Evolutionary conservation across 306 rosid genomes (phyloP), one percentile per base, ranked within the genome.

Genomic region (Oemleria cerasiformis): DNA sequence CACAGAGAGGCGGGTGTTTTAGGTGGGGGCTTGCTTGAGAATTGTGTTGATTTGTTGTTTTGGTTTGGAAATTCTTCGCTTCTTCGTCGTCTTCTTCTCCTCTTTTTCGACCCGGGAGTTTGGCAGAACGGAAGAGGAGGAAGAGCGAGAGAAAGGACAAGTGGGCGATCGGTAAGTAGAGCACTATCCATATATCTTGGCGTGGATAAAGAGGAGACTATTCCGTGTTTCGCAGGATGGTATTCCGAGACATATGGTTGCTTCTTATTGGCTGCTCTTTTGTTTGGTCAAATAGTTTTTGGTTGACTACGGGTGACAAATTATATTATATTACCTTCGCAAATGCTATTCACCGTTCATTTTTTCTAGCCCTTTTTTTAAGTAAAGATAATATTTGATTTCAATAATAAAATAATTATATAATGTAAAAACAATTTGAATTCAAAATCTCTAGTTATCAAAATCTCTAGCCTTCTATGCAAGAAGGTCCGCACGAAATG

Each of bases 181-280:
- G 39, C 91, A 74, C 87, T 83, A 88, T 88, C 93, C 92, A 86
- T 88, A 79, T 75, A 88, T 75, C 82, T 58, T 63, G 86, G 79
- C 79, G 79, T 30, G 71, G 90, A 90, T 88, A 79, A 79, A 67
- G 40, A 55, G 40, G 42, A 51, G 23, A n/a, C 0, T 50, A 41
- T 48, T 47, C 42, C 10, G 54, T 65, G 41, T 57, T 48, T 65
- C 71, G 66, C 73, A n/a, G 5, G 5, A n/a, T 43, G 5, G 8
- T 51, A 13, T 66, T 41, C 6, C 2, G 4, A 8, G 10, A 49
- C 41, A 45, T 15, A 5, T 16, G 15, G 3, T 8, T 7, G 20
- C 58, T 2, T 5, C 5, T n/a, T 4, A 14, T 40, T 20, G 61
- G 36, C 76, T 44, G 63, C 8, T 4, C 54, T 13, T 54, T 47